Evolutionary conservation across 805 yeast species (phyloP).

Genomic region (Gaillardinia entomophila): DNA sequence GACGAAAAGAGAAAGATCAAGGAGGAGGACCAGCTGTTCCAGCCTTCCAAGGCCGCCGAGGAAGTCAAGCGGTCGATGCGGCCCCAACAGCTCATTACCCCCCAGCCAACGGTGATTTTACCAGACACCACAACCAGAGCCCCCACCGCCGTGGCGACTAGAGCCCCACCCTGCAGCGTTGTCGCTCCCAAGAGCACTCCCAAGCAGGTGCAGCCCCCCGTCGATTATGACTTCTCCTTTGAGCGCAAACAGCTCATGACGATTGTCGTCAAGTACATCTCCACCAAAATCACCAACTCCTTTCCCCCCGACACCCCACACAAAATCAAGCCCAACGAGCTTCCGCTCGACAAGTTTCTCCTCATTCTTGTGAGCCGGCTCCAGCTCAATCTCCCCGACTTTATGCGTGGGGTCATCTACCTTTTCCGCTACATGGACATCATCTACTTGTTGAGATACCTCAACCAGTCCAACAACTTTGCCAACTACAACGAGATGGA

Average conservation of each 20-base stretch:
- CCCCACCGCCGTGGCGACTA: background rate
- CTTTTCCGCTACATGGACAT: constrained; percentile 43
- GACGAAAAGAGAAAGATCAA: constrained; percentile 12
- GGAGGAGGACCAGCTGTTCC: background rate
- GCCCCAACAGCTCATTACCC: constrained; percentile 1
- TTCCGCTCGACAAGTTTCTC: constrained; percentile 36
- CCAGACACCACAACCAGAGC: background rate
- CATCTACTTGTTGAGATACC: constrained; percentile 37
- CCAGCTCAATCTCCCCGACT: constrained; percentile 26
- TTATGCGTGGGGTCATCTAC: constrained; percentile 37
- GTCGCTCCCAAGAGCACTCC: background rate
- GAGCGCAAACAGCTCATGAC: constrained; percentile 37
- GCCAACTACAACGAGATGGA: constrained; percentile 41
- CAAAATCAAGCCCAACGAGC: constrained; percentile 15
- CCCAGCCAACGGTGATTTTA: background rate
- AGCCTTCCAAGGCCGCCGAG: constrained; percentile 12
- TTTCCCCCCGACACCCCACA: constrained; percentile 36
- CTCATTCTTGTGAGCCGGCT: constrained; percentile 33
- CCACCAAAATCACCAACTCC: constrained; percentile 37
- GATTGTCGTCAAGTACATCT: constrained; percentile 35
- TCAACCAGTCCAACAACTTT: constrained; percentile 40
- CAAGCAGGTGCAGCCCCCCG: constrained; percentile 3
- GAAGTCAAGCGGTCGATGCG: constrained; percentile 15
- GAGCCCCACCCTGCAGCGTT: constrained; percentile 1
- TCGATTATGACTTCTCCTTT: constrained; percentile 15